A percentile compares a stretch with the other conserved stretches of the same genome.
Conservation (phyloP, 2,329 filamentous ascomycete species). For the Cryphonectria japonica region DNA sequence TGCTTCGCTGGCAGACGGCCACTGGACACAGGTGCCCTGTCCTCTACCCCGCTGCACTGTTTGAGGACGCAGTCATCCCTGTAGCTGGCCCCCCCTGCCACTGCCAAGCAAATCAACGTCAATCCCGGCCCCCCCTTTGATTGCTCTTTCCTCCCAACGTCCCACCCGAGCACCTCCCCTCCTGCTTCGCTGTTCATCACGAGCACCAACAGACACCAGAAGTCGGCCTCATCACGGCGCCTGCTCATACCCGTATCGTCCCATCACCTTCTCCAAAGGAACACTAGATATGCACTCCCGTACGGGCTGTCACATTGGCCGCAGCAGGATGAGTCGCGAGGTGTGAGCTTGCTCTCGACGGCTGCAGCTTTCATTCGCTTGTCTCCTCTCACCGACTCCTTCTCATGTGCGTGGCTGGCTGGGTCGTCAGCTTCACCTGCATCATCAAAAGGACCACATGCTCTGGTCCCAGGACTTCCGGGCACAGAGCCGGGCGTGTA, state of each 20-base stretch:
- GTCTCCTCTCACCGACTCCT: conserved; percentile 17
- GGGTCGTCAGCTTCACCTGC: conserved; percentile 8
- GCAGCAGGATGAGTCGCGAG: conserved; percentile 37
- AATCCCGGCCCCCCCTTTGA: not conserved
- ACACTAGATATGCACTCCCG: conserved; percentile 18
- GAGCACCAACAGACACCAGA: conserved; percentile 13
- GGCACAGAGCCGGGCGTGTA: conserved; percentile 42
- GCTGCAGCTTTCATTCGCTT: conserved; percentile 47
- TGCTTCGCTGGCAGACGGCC: conserved; percentile 22
- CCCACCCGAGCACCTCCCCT: not conserved
- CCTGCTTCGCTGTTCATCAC: conserved; percentile 18
- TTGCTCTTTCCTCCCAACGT: not conserved
- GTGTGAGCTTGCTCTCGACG: conserved; percentile 51
- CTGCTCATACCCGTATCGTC: conserved; percentile 19
- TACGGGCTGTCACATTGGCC: conserved; percentile 50
- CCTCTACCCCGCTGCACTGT: conserved; percentile 13
- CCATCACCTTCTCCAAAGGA: conserved; percentile 23
- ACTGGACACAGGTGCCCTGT: conserved; percentile 22
- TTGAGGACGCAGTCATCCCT: conserved; percentile 21
- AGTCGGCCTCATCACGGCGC: conserved; percentile 26
- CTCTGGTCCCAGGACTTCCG: conserved; percentile 24
- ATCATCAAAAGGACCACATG: conserved; percentile 14
- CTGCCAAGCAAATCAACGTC: conserved; percentile 16
- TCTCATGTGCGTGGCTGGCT: not conserved
- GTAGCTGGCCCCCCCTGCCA: conserved; percentile 3